Conservation (phyloP, 2,329 filamentous ascomycete species). For the Aspergillus sp. region DNA sequence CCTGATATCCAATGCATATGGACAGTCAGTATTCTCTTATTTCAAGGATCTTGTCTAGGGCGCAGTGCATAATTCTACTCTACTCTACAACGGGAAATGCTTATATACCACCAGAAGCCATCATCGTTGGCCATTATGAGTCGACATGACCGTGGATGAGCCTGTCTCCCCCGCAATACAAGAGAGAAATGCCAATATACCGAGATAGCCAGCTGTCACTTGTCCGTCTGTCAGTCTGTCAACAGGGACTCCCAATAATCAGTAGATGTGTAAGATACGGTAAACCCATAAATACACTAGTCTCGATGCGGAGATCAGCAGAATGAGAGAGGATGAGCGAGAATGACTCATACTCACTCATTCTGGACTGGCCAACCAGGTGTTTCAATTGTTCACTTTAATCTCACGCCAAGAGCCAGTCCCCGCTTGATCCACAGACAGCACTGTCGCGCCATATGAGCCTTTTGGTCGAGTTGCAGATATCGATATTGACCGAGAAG, state of each 20-base stretch:
- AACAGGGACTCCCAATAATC: neutral
- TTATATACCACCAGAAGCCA: neutral
- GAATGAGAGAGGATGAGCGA: slow-evolving; percentile 7
- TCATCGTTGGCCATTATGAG: slow-evolving; percentile 5
- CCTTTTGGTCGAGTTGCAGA: no score
- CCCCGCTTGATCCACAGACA: no score
- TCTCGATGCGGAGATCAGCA: neutral
- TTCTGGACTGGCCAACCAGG: neutral
- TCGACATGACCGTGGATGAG: neutral
- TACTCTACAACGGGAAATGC: neutral
- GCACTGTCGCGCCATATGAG: no score
- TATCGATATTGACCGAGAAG: no score
- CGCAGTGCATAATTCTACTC: neutral
- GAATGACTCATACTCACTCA: neutral
- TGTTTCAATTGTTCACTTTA: neutral
- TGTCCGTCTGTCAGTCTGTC: neutral
- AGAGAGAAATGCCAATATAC: neutral
- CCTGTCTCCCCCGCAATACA: neutral
- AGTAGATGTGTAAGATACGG: slow-evolving; percentile 9
- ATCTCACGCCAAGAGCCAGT: no score
- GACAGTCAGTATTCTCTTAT: neutral
- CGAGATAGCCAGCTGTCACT: neutral
- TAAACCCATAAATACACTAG: neutral
- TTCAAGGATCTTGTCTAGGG: neutral
- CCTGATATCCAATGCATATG: neutral